Conservation (phyloP, 148 eudicot species). For the Simmondsia chinensis region DNA sequence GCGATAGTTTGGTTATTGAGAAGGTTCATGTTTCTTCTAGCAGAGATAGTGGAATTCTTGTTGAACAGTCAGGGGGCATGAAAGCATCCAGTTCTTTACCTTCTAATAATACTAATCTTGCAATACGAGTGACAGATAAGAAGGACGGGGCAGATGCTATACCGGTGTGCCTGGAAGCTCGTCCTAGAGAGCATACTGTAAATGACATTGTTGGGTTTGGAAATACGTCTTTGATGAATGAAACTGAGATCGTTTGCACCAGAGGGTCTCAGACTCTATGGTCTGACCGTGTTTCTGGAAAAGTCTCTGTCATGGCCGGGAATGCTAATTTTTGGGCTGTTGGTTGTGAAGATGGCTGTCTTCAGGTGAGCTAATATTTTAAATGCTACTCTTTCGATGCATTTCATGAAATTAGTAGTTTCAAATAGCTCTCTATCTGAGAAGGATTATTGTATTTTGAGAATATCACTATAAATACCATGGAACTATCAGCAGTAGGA, state of each 20-base stretch:
- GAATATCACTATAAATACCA: too few species aligned
- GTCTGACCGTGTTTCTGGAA: slow-evolving; percentile 91
- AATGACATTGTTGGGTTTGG: slow-evolving; percentile 68
- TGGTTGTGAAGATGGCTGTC: slow-evolving; percentile 91
- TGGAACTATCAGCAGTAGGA: too few species aligned
- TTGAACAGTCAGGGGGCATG: slow-evolving; percentile 44
- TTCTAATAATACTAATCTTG: slow-evolving; percentile 29
- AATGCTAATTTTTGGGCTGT: slow-evolving; percentile 95
- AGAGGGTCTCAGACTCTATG: slow-evolving; percentile 69
- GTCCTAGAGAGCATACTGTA: slow-evolving; percentile 72
- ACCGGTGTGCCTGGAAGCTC: slow-evolving; percentile 82
- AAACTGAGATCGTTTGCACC: slow-evolving; percentile 77
- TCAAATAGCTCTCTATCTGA: too few species aligned
- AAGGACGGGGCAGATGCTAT: slow-evolving; percentile 65
- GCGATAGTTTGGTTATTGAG: slow-evolving; percentile 86
- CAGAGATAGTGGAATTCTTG: slow-evolving; percentile 34
- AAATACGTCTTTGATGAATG: slow-evolving; percentile 54
- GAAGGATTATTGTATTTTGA: too few species aligned
- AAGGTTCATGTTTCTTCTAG: slow-evolving; percentile 49
- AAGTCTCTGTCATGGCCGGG: slow-evolving; percentile 90
- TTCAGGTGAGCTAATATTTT: slow-evolving; percentile 52
- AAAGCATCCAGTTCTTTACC: slow-evolving; percentile 35
- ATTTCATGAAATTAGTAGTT: background rate
- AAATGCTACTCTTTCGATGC: background rate
- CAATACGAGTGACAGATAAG: slow-evolving; percentile 65